phyloP scores from a whole-genome alignment of 345 rosid genomes.

The Salix exigua region DNA sequence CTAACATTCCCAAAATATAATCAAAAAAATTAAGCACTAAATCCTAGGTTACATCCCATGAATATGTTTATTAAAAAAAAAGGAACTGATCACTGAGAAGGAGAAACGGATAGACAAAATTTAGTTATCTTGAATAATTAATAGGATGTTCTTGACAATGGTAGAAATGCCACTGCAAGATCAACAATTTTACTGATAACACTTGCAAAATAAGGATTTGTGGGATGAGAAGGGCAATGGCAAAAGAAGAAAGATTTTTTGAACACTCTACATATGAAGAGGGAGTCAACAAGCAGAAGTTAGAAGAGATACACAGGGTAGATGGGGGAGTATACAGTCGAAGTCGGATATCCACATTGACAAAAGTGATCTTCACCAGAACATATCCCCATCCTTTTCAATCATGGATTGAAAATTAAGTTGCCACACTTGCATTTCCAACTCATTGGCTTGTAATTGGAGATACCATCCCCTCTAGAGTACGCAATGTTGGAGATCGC shows the following conservation, averaged over 20 bases:
- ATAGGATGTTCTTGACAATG: too few relatives aligned
- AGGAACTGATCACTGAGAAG: too few relatives aligned
- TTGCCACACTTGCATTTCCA: conserved; percentile 80
- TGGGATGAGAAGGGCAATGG: neutral
- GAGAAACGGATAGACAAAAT: too few relatives aligned
- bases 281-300: too few relatives aligned
- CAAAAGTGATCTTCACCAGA: neutral
- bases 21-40: neutral
- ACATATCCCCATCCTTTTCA: neutral
- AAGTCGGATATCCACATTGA: neutral
- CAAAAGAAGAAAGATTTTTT: neutral
- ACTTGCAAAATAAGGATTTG: neutral
- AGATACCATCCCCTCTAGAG: conserved; percentile 47
- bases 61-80: too few relatives aligned
- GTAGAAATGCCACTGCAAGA: too few relatives aligned
- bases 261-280: too few relatives aligned
- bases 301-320: too few relatives aligned
- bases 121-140: too few relatives aligned
- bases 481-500: conserved; percentile 22
- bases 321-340: neutral
- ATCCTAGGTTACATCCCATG: neutral
- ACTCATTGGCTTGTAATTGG: conserved; percentile 72
- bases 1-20: neutral
- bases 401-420: conserved; percentile 49
- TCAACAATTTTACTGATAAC: too few relatives aligned